These are phyloP conservation scores for Paraleonurus japonicus DNA, from an alignment of 257 asterid species.

Conservation along the genomic window DNA sequence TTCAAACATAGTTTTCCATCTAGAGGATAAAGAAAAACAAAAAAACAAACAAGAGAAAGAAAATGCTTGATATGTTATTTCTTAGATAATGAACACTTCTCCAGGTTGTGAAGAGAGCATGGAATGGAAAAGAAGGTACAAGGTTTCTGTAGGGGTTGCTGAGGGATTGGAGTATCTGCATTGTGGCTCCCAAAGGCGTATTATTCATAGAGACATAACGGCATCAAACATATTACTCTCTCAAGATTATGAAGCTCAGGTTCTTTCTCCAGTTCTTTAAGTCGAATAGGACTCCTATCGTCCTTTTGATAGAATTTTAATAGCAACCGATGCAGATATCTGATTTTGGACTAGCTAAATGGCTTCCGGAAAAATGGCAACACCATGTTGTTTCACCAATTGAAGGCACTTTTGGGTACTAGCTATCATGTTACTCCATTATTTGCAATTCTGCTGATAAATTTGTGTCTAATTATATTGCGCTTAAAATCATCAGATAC, in stretches of 20 bases:
- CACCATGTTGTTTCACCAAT: slow-evolving; percentile 94
- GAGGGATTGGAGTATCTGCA: slow-evolving; percentile 89
- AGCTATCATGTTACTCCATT: background rate
- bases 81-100: slow-evolving; percentile 29
- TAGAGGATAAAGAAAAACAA: too few relatives aligned
- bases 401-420: slow-evolving; percentile 97
- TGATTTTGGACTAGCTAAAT: slow-evolving; percentile 92
- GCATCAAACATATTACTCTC: slow-evolving; percentile 89
- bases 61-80: background rate
- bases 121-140: slow-evolving; percentile 70
- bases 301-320: background rate
- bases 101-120: slow-evolving; percentile 54
- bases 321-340: slow-evolving; percentile 63
- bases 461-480: background rate
- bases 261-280: slow-evolving; percentile 18
- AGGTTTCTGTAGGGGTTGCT: slow-evolving; percentile 77
- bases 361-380: slow-evolving; percentile 93
- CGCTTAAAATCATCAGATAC: too few relatives aligned
- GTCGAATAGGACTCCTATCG: background rate
- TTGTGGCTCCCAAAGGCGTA: slow-evolving; percentile 75
- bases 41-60: too few relatives aligned
- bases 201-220: slow-evolving; percentile 90
- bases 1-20: background rate
- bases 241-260: slow-evolving; percentile 82
- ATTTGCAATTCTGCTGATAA: background rate